Base-by-base conservation (phyloP, 2,329 filamentous ascomycete genomes). In the Fusarium devonianum region DNA sequence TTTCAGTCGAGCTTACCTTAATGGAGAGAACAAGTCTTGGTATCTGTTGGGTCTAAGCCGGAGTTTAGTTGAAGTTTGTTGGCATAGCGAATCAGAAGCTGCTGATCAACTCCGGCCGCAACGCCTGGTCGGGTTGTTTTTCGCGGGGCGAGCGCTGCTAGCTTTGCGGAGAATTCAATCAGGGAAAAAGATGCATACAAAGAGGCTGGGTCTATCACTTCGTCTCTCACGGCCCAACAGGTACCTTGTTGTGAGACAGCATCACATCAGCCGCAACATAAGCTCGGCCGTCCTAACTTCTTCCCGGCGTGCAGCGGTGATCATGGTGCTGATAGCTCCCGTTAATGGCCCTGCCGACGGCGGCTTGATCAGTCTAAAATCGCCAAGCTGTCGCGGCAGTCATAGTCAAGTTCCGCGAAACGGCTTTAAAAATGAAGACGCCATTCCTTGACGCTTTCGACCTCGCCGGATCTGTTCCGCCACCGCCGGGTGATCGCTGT, bases 211-310 rank as follows among this genome's bases (percentile, higher is more conserved):
- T 38, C 25, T 39, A 7, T 41, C 18, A 30, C 36, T 45, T 47
- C 50, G 50, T 56, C 55, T 56, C 30, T 45, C 56, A 58, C 50
- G 50, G 55, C 28, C 19, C 40, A 55, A n/a, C n/a, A n/a, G n/a
- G n/a, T n/a, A n/a, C n/a, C 39, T 23, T 25, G 21, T 44, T 35
- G 43, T 54, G 4, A 11, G 23, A 10, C 6, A 6, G 21, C 10
- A 23, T 23, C 21, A 23, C 6, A 10, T 23, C 21, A 23, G 10
- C 5, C 9, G 9, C 4, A 25, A 11, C 23, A 25, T 11, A 8
- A 11, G 9, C 23, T 25, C 28, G 14, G 9, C 7, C 28, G 26
- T 14, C 10, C 13, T n/a, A 7, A 4, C 12, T 5, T 13, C 21
- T n/a, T 11, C 12, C 22, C 25, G 38, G 40, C 29, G 12, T 25